Evolutionary conservation across 208 protist genomes (phyloP).

Genomic region (Trypanosomatidae sp.): DNA sequence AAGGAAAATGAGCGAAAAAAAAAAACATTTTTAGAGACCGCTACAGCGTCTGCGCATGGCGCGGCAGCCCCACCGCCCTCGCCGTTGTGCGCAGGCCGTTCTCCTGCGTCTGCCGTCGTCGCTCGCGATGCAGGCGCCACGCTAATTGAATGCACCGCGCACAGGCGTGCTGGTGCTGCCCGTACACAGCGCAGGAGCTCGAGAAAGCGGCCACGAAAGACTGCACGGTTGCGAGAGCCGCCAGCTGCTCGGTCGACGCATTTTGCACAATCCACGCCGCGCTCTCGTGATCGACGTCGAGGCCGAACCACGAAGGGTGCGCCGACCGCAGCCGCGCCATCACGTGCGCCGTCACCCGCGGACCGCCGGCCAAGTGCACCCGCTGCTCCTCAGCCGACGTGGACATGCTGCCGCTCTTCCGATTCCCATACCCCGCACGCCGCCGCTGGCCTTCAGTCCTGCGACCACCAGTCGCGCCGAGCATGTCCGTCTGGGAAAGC

Average conservation of each 20-base stretch:
- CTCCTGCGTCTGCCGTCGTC: no score
- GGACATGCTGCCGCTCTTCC: no score
- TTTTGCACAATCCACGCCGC: conserved; percentile 1
- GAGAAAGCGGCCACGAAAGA: conserved; percentile 31
- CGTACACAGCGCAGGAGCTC: conserved; percentile 27
- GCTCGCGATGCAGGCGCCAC: conserved; percentile 16
- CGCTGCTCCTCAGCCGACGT: conserved; percentile 14
- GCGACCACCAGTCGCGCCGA: conserved; percentile 1
- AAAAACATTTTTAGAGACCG: no score
- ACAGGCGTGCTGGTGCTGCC: conserved; percentile 29
- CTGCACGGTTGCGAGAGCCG: conserved; percentile 25
- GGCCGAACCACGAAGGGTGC: conserved; percentile 42
- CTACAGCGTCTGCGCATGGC: neutral
- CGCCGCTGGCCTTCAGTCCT: no score
- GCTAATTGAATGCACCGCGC: conserved; percentile 42
- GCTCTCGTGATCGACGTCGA: conserved; percentile 9
- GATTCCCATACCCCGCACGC: no score
- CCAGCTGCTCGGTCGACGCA: conserved; percentile 9
- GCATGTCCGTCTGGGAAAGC: no score
- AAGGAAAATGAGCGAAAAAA: no score
- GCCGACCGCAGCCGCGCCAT: conserved; percentile 25
- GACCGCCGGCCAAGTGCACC: conserved; percentile 12
- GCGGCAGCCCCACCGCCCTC: neutral
- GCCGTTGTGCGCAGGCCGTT: no score
- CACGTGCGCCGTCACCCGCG: conserved; percentile 25